phyloP scores from a whole-genome alignment of 768 basidiomycete genomes.

The Epithele typhae region DNA sequence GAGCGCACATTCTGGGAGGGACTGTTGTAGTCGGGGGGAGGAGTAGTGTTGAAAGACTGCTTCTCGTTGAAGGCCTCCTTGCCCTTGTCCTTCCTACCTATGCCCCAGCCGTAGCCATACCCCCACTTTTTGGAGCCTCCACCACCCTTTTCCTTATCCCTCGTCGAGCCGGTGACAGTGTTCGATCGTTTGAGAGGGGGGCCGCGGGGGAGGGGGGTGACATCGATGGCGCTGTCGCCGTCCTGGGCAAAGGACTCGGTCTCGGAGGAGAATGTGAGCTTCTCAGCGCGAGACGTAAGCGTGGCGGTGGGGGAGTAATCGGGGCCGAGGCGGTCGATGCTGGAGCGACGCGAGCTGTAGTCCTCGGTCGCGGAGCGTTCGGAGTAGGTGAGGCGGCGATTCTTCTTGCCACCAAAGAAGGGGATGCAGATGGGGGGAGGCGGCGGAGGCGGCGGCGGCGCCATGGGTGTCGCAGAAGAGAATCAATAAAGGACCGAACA shows the following conservation, averaged over 20 bases:
- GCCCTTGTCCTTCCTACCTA: constrained; percentile 45
- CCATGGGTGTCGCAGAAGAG: constrained; percentile 25
- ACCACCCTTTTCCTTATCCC: constrained; percentile 1
- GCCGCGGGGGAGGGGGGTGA: constrained; percentile 14
- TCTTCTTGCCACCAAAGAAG: constrained; percentile 19
- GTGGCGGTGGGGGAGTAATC: constrained; percentile 32
- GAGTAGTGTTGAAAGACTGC: constrained; percentile 20
- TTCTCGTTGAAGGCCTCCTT: constrained; percentile 30
- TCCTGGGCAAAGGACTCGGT: constrained; percentile 23
- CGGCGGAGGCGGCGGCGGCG: constrained; percentile 26
- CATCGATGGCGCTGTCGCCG: constrained; percentile 19
- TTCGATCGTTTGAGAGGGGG: constrained; percentile 15
- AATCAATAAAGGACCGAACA: constrained; percentile 10
- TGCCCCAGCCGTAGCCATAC: constrained; percentile 72
- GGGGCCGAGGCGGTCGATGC: constrained; percentile 21
- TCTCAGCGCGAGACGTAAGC: constrained; percentile 28
- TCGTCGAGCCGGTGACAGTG: constrained; percentile 9
- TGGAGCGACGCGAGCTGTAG: constrained; percentile 22
- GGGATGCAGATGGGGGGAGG: constrained; percentile 28
- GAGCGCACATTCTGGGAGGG: not conserved
- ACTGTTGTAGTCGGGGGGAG: no score
- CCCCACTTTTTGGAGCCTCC: constrained; percentile 34
- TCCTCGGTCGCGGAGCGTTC: constrained; percentile 19
- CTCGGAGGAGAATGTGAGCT: constrained; percentile 29
- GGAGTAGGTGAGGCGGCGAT: constrained; percentile 22